Evolutionary conservation across 163 green algal genomes (phyloP).

Genomic region (Chlamydomonas reinhardtii): DNA sequence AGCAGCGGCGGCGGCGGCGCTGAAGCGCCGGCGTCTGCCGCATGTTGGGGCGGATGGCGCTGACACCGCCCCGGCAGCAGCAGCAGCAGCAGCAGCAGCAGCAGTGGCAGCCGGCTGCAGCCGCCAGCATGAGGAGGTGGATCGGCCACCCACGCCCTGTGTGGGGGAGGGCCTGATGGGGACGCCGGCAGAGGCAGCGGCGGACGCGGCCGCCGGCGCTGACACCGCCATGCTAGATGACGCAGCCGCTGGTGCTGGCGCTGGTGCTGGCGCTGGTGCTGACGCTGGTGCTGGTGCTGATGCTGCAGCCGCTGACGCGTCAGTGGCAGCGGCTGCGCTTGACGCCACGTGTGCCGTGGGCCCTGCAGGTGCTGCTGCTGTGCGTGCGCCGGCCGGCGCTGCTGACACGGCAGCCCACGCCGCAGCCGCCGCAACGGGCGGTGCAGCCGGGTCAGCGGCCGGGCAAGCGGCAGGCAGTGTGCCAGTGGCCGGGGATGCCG

Average conservation of each 20-base stretch:
- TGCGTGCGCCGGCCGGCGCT: background rate
- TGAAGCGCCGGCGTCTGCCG: too few species aligned
- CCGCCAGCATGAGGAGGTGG: too few species aligned
- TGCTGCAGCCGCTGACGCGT: background rate
- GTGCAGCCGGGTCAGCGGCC: background rate
- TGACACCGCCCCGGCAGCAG: too few species aligned
- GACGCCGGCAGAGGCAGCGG: background rate
- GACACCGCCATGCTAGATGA: background rate
- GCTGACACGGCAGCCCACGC: too few species aligned
- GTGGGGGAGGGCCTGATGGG: background rate
- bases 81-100: too few species aligned
- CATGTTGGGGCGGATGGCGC: too few species aligned
- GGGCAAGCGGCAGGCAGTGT: background rate
- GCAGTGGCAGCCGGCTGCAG: too few species aligned
- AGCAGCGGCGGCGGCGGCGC: too few species aligned
- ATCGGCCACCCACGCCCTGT: too few species aligned
- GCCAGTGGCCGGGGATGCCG: background rate
- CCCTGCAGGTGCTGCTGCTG: too few species aligned
- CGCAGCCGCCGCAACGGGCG: too few species aligned
- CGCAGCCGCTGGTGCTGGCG: background rate
- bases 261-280: background rate
- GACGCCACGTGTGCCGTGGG: too few species aligned
- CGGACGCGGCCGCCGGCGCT: background rate
- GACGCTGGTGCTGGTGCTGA: background rate
- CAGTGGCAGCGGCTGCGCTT: background rate